Evolutionary conservation across 257 asterid species (phyloP), one percentile per base, ranked within the genome.

Genomic region (Nicotiana obtusifolia): DNA sequence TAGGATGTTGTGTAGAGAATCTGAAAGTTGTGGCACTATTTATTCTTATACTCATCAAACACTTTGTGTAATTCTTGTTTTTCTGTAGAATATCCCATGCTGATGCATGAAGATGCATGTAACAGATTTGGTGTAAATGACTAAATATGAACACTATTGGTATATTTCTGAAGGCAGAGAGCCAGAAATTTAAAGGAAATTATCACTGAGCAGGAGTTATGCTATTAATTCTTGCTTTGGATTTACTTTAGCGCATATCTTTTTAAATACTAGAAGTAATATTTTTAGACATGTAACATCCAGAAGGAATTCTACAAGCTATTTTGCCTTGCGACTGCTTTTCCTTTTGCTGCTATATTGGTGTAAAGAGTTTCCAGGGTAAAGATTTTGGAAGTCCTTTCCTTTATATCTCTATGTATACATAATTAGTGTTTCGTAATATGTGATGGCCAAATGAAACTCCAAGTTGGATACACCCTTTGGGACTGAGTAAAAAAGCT

Each of bases 71-170:
- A 49, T 47, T 41, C 60, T 71, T 71, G 35, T 73, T 60, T 73
- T 75, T 75, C 11, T 75, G 35, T 75, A 71, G 78, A 71, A 44
- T 68, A 69, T 69, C 57, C 57, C 57, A 69, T 69, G 57, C 57
- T 20, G 26, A n/a, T 68, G 77, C 77, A 37, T 68, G 77, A 69
- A 71, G 78, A 41, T 71, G 15, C 8, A 71, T 44, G 35, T 13
- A 8, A 71, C 4, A 24, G 80, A 49, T 49, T 2, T 75, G 41
- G 62, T 75, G 62, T 75, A 49, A 75, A 49, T 41, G 15, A 75
- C 62, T 15, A 75, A 75, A 49, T 75, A 49, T 75, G 14, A 75
- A 15, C 24, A 7, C 41, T 16, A 47, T 15, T 49, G 62, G 5
- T 75, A 5, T 75, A 26, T 26, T 75, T 47, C 28, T 49, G 80